Evolutionary conservation across 2,329 filamentous ascomycete genomes (phyloP), one percentile per base, ranked within the genome.

Genomic region (Juglanconis juglandina): DNA sequence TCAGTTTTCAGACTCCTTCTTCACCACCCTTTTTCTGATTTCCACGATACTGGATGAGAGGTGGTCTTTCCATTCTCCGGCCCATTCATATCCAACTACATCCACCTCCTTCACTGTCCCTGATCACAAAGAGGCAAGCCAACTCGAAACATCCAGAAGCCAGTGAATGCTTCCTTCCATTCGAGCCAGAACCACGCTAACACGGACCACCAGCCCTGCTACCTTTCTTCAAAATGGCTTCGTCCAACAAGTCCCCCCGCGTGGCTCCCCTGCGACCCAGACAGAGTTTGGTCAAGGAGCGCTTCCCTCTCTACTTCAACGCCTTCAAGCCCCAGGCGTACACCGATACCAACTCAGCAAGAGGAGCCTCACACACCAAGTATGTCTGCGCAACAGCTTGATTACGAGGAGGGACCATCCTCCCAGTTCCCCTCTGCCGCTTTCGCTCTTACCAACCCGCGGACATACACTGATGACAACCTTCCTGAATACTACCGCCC

Each of bases 261-360:
- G 80, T 79, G 76, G 75, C 75, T 30, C 75, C 77, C 11, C 68
- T 79, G 9, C 73, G 78, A 48, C 72, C 76, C 37, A 70, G 85
- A 58, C 81, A 84, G 58, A 81, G 81, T 64, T 74, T 90, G n/a
- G 75, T 86, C 32, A 92, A 91, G 71, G 86, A 91, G 54, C 81
- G 83, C 58, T 91, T 96, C 69, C 77, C 87, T 2, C 73, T 76
- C 42, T 81, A 87, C 63, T 92, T 96, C 72, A 79, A 81, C 30
- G 81, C 79, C 37, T 79, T 90, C 49, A 89, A 90, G 71, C 89
- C 87, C 30, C 87, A 90, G 67, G 80, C 83, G 17, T 95, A 95
- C 75, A 81, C 81, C 64, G 88, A 91, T 67, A 82, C 83, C 2
- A 77, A 78, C 33, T 74, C 79, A 41, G 75, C 77, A 44, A 78